Evolutionary conservation across 1,139 yeast species (phyloP), one percentile per base, ranked within the genome.

Genomic region (Taiozyma sp.): DNA sequence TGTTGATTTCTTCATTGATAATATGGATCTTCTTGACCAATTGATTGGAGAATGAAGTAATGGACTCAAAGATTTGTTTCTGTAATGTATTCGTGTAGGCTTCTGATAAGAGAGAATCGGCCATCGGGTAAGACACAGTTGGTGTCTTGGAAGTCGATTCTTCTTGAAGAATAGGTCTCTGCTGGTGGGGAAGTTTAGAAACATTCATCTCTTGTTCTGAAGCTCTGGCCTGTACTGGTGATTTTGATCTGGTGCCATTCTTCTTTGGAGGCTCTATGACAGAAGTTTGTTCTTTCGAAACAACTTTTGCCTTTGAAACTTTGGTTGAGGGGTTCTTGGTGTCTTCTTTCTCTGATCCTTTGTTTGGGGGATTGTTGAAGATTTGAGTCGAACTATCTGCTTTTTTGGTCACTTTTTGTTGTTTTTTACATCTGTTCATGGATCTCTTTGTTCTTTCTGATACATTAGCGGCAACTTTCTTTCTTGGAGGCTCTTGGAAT

Each of bases 1-100:
- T 61, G 48, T 69, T 70, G 51, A 71, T 55, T 51, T 69, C 73
- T 10, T 63, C 61, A 49, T 70, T 70, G 45, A 71, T 68, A 8
- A 70, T 58, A 8, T 63, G 57, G 36, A 71, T 65, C 51, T 70
- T 70, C 12, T 58, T 55, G 0, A 63, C 60, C 46, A 71, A 52
- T 39, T 68, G 70, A n/a, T 61, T 59, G 0, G 73, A 65, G 54
- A 70, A 70, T 2, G 51, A 50, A 4, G 59, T 53, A 19, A 71
- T 65, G 0, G 74, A 70, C 9, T 60, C 62, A 48, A 53, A 62
- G 9, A 71, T 70, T 50, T 70, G 73, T 28, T 64, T 61, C 49
- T 70, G 73, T 22, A 71, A 51, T 14, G 63, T 62, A 43, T 61
- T 61, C 1, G 74, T 69, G 45, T 69, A 68, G 1, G 69, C 64